These are phyloP conservation scores for Helicocarpus griseus DNA, from an alignment of 2,329 filamentous ascomycete genomes.

Conservation along the genomic window DNA sequence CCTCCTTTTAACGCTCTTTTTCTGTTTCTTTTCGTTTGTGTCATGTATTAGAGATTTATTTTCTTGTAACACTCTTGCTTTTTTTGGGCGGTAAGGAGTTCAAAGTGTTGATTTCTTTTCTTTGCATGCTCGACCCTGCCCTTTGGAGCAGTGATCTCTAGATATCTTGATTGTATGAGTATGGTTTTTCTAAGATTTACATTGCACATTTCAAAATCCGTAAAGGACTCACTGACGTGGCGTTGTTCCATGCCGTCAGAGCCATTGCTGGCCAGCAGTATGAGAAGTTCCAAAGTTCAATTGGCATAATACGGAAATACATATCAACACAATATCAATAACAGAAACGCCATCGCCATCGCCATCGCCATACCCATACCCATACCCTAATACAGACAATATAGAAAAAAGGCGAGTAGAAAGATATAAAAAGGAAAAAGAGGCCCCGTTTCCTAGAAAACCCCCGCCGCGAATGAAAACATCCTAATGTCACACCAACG, in stretches of 20 bases:
- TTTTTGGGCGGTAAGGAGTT: conserved; percentile 3
- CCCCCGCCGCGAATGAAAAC: not conserved
- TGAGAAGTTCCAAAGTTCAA: not conserved
- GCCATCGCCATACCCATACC: not conserved
- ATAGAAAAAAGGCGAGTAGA: not conserved
- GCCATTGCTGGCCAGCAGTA: too few species aligned
- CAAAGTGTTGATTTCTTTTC: not conserved
- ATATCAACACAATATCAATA: not conserved
- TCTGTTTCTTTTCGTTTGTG: not conserved
- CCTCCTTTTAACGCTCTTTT: not conserved
- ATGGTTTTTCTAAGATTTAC: too few species aligned
- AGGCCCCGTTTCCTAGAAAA: too few species aligned
- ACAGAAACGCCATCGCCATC: not conserved
- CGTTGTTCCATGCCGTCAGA: too few species aligned
- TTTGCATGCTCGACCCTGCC: not conserved
- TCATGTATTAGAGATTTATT: conserved; percentile 1
- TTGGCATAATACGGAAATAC: not conserved
- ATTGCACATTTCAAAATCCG: too few species aligned
- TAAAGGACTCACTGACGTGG: too few species aligned
- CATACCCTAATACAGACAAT: not conserved
- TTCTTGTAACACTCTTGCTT: conserved; percentile 1
- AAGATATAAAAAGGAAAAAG: not conserved
- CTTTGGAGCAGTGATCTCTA: not conserved
- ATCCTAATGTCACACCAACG: not conserved
- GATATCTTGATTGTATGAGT: too few species aligned